Percentiles rank a stretch among this genome's conserved stretches.
phyloP scores from a whole-genome alignment of 176 grass and related monocot species.

The Bonia amplexicaulis region DNA sequence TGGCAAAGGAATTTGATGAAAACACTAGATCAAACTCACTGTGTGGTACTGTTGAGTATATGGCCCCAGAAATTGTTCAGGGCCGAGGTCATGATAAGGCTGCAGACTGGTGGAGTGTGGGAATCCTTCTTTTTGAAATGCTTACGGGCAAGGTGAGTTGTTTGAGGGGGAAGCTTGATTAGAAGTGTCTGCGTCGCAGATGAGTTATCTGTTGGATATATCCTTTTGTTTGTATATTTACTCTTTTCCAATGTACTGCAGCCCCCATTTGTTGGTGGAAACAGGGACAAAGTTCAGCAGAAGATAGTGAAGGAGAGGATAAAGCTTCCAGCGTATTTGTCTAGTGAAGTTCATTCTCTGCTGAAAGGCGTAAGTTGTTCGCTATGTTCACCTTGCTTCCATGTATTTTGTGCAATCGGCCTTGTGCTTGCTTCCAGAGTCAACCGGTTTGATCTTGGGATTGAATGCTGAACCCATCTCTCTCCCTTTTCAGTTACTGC shows the following conservation, averaged over 20 bases:
- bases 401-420: background rate
- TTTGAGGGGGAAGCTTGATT: background rate
- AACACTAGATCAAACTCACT: constrained; percentile 95
- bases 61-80: constrained; percentile 95
- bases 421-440: background rate
- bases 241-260: constrained; percentile 30
- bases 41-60: constrained; percentile 92
- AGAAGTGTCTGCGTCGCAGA: background rate
- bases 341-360: constrained; percentile 87
- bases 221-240: constrained; percentile 14
- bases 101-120: constrained; percentile 99
- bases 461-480: background rate
- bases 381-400: constrained; percentile 2
- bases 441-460: background rate
- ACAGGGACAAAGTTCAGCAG: constrained; percentile 86
- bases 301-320: constrained; percentile 95
- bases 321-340: constrained; percentile 70
- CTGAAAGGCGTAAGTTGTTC: constrained; percentile 82
- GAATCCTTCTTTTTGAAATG: constrained; percentile 98
- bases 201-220: background rate
- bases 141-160: constrained; percentile 84
- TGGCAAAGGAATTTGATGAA: constrained; percentile 97
- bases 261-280: constrained; percentile 84
- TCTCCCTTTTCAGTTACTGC: constrained; percentile 54
- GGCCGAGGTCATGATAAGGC: constrained; percentile 93